Evolutionary conservation across 306 rosid genomes (phyloP), one percentile per base, ranked within the genome.

Genomic region (Fagus sylvatica): DNA sequence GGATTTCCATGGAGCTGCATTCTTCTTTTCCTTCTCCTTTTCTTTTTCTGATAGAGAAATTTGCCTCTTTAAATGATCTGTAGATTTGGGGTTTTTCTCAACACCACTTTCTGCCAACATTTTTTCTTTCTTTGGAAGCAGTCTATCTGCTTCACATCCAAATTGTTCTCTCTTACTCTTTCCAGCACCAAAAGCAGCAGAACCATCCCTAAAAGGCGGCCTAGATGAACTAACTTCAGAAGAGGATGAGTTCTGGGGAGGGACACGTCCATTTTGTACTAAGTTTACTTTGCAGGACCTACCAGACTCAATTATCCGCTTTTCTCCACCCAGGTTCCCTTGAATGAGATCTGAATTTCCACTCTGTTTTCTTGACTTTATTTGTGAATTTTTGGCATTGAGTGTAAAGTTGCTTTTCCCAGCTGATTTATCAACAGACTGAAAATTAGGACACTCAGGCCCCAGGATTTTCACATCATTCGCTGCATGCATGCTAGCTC

Each of bases 11-110:
- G 87, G 84, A 80, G 89, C 89, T 65, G 75, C 68, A 83, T 81
- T 86, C 82, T 91, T 92, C 85, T 78, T 95, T 60, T 90, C 97
- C 71, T 80, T 84, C 43, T 79, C 90, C 91, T 79, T 95, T 48
- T 94, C 97, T 78, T 88, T 91, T 78, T 91, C 97, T 15, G 87
- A 79, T 62, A 80, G 59, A 53, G 81, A 78, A 51, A 77, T 80
- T 81, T 88, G 91, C 85, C 87, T 89, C 80, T 82, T 83, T 43
- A 79, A 74, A 76, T 83, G 84, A 69, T 89, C 93, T 13, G 75
- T 54, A 78, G 79, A 71, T 84, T 88, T 91, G 49, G 81, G 59
- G 69, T 48, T 79, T 87, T 88, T 90, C 76, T 87, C 98, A 79
- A 85, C 73, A 82, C 65, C 74, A 71, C 77, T 85, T 74, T 88